Percentiles rank a stretch among this genome's conserved stretches.
These are phyloP conservation scores for Mycosphaerella sp. DNA, from an alignment of 2,329 filamentous ascomycete genomes.

Conservation along the genomic window DNA sequence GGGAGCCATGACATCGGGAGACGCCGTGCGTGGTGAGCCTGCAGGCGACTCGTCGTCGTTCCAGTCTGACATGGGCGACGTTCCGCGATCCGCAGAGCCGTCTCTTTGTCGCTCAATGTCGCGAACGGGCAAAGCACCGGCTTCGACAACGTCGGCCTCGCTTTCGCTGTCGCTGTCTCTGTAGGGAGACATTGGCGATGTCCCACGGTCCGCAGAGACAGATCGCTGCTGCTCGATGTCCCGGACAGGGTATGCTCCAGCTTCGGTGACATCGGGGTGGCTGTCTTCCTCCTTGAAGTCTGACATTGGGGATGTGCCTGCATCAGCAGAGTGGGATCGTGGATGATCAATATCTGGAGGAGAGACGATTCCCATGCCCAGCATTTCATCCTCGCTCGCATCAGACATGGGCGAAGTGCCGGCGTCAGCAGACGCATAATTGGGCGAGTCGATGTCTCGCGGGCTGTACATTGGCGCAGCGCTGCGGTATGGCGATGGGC, in stretches of 20 bases:
- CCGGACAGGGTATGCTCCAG: background rate
- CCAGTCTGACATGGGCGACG: constrained; percentile 9
- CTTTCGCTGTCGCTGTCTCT: constrained; percentile 6
- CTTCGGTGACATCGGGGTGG: constrained; percentile 1
- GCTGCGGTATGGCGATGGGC: constrained; percentile 2
- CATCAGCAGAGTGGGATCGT: constrained; percentile 9
- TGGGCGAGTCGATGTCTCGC: constrained; percentile 1
- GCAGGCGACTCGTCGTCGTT: constrained; percentile 4
- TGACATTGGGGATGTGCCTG: constrained; percentile 9
- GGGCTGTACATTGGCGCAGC: constrained; percentile 5
- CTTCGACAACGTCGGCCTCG: constrained; percentile 2
- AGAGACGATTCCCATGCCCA: constrained; percentile 4
- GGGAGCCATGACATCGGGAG: constrained; percentile 6
- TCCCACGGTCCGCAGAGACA: constrained; percentile 3
- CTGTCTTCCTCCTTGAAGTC: constrained; percentile 6
- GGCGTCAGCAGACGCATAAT: constrained; percentile 7
- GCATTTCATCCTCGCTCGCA: constrained; percentile 2
- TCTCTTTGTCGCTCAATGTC: constrained; percentile 9
- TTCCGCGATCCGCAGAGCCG: constrained; percentile 4
- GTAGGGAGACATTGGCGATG: constrained; percentile 7
- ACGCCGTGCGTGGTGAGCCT: background rate
- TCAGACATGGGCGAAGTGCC: constrained; percentile 10
- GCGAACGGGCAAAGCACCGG: constrained; percentile 2
- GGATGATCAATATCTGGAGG: constrained; percentile 6
- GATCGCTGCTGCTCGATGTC: constrained; percentile 12